These are phyloP conservation scores for Eucalyptus regnans DNA, from an alignment of 345 rosid genomes.

Conservation along the genomic window DNA sequence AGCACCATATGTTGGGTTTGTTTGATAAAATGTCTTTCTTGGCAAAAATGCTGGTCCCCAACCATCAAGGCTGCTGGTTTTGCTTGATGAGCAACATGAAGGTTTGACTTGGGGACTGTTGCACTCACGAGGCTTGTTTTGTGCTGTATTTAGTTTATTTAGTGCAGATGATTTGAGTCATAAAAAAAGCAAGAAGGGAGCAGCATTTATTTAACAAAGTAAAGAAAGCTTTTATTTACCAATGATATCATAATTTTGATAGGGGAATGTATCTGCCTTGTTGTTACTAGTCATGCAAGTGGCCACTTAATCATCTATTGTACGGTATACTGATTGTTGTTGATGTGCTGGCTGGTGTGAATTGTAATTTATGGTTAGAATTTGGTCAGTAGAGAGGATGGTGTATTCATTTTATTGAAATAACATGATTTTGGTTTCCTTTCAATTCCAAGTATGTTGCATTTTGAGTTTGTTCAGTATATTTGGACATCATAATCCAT, in stretches of 20 bases:
- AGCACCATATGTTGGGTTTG: neutral
- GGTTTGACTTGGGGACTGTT: neutral
- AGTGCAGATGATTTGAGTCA: neutral
- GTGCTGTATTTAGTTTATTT: neutral
- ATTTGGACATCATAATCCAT: neutral
- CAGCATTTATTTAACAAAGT: neutral
- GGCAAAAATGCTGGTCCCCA: neutral
- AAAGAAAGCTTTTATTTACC: neutral
- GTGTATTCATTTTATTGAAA: neutral
- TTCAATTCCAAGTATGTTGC: neutral
- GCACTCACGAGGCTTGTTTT: neutral
- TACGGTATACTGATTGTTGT: accelerated
- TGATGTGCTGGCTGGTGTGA: neutral
- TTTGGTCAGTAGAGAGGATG: neutral
- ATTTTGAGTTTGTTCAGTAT: neutral
- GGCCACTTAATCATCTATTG: neutral
- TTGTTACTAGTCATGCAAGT: neutral
- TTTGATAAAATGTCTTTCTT: neutral
- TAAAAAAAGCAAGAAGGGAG: neutral
- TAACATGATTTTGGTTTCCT: neutral
- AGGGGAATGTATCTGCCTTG: neutral
- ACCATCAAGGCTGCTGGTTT: neutral
- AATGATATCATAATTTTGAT: neutral
- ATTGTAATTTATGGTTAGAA: neutral
- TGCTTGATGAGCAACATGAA: neutral